Conservation (phyloP, 768 basidiomycete genomes). For the Amanita phalloides region DNA sequence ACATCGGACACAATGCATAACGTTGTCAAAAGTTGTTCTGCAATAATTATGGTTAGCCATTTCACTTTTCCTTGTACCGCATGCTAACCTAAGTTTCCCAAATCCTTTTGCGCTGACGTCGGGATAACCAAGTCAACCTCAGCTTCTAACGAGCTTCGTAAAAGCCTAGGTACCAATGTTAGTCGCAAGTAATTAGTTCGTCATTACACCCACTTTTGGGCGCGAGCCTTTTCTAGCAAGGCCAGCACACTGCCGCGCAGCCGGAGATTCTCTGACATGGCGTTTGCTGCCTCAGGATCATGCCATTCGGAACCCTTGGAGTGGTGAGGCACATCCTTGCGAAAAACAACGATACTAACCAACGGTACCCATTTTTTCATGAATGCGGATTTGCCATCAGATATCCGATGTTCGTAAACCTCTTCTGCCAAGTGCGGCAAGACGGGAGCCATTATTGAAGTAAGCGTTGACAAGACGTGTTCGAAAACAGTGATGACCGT, state of each 20-base stretch:
- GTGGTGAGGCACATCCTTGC: not conserved
- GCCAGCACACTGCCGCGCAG: slow-evolving; percentile 53
- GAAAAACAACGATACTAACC: slow-evolving; percentile 27
- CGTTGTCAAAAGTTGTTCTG: slow-evolving; percentile 56
- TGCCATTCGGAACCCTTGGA: slow-evolving; percentile 51
- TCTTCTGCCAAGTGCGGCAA: slow-evolving; percentile 90
- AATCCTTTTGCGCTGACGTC: slow-evolving; percentile 21
- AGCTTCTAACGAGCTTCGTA: slow-evolving; percentile 72
- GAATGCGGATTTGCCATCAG: slow-evolving; percentile 51
- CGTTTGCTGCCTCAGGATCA: slow-evolving; percentile 39
- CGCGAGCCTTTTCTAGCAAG: slow-evolving; percentile 68
- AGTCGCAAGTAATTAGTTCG: not conserved
- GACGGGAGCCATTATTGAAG: slow-evolving; percentile 70
- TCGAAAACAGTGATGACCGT: slow-evolving; percentile 63
- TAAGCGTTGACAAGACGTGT: slow-evolving; percentile 62
- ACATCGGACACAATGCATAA: slow-evolving; percentile 79
- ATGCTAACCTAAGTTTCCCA: slow-evolving; percentile 19
- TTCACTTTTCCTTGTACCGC: not conserved
- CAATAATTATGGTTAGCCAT: not conserved
- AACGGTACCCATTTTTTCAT: slow-evolving; percentile 54
- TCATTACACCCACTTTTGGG: slow-evolving; percentile 48
- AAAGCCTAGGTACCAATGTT: slow-evolving; percentile 28
- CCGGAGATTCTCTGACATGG: slow-evolving; percentile 54
- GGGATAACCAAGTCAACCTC: slow-evolving; percentile 55
- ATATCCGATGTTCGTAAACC: slow-evolving; percentile 41